phyloP scores from a whole-genome alignment of 2,329 filamentous ascomycete genomes.

The Aspergillus pseudonomiae region DNA sequence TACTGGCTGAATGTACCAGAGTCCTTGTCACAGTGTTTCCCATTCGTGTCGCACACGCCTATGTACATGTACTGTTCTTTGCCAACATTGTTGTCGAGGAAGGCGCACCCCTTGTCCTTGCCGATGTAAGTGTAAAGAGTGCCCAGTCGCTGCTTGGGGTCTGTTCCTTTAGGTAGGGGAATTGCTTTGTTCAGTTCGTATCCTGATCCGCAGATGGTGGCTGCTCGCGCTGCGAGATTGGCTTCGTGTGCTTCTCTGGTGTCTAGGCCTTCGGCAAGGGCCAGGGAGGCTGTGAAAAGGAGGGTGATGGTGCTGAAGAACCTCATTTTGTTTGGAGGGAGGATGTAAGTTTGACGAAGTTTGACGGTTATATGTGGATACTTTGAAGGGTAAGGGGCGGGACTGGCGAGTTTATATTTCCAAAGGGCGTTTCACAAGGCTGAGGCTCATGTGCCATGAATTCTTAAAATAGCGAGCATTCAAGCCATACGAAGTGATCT shows the following conservation, averaged over 20 bases:
- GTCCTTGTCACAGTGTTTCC: conserved; percentile 2
- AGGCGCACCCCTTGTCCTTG: conserved; percentile 5
- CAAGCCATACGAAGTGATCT: neutral
- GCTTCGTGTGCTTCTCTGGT: neutral
- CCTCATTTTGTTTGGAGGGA: neutral
- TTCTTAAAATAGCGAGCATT: neutral
- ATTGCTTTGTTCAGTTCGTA: conserved; percentile 7
- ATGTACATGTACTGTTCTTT: conserved; percentile 10
- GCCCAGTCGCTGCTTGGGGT: conserved; percentile 3
- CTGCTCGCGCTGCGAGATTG: conserved; percentile 2
- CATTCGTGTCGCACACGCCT: neutral
- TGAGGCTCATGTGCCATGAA: neutral
- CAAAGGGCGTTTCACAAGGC: neutral
- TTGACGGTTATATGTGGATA: neutral
- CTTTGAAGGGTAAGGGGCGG: neutral
- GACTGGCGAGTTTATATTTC: neutral
- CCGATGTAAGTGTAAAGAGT: conserved; percentile 9
- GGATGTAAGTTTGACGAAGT: neutral
- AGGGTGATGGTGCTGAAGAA: neutral
- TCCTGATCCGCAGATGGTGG: conserved; percentile 12
- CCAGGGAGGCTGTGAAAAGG: neutral
- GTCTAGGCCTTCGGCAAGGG: neutral
- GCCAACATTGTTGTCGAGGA: conserved; percentile 13
- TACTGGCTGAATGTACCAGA: conserved; percentile 10
- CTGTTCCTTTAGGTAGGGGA: conserved; percentile 10